Conservation (phyloP, 306 rosid genomes). For the Rubus idaeus region DNA sequence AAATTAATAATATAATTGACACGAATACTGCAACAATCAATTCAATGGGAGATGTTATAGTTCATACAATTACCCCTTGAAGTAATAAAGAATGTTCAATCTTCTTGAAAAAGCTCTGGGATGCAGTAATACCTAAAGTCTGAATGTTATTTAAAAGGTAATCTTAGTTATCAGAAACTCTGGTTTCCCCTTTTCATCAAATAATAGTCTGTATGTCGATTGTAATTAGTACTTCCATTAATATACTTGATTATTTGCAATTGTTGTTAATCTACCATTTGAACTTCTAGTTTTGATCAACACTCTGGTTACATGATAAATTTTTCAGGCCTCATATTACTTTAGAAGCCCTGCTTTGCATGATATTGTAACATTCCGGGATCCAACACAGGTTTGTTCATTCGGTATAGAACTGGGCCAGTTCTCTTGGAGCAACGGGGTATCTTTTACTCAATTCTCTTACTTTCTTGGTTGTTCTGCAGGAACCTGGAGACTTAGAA, state of each 20-base stretch:
- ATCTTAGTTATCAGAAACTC: not conserved
- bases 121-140: not conserved
- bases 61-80: not conserved
- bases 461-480: constrained; percentile 34
- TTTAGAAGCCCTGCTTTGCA: constrained; percentile 63
- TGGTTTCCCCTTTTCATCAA: not conserved
- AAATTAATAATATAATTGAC: not conserved
- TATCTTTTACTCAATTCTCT: constrained; percentile 14
- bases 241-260: not conserved
- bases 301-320: constrained; percentile 6
- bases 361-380: constrained; percentile 70
- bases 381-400: constrained; percentile 74
- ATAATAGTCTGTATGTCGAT: not conserved
- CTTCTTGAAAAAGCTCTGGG: not conserved
- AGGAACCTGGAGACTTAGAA: constrained; percentile 49
- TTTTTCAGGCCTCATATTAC: constrained; percentile 69
- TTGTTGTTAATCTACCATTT: not conserved
- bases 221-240: not conserved
- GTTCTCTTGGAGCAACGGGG: constrained; percentile 15
- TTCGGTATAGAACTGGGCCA: constrained; percentile 19
- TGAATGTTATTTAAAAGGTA: not conserved
- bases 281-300: constrained; percentile 20
- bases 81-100: not conserved
- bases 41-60: not conserved
- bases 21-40: not conserved